A percentile compares a stretch with the other conserved stretches of the same genome.
phyloP scores from a whole-genome alignment of 2,329 filamentous ascomycete species.

The Colletotrichum sp. region DNA sequence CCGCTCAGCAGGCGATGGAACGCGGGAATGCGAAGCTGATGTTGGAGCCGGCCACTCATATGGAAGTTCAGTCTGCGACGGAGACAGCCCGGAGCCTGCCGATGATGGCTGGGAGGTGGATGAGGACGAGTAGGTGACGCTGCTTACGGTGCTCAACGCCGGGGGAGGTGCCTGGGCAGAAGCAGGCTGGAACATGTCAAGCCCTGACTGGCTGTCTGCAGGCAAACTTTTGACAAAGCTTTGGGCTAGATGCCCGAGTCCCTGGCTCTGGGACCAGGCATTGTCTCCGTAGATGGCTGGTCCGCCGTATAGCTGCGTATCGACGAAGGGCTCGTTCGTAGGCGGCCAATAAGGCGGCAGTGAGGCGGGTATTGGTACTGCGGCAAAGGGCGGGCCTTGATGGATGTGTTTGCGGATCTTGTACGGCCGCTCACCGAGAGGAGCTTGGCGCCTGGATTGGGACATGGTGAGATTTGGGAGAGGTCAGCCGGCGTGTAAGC shows the following conservation, averaged over 20 bases:
- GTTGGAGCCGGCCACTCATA: conserved; percentile 24
- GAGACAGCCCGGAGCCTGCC: conserved; percentile 32
- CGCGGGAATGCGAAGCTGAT: conserved; percentile 21
- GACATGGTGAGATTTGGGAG: background rate
- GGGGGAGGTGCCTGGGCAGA: background rate
- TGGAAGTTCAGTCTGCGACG: conserved; percentile 31
- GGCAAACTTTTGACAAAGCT: background rate
- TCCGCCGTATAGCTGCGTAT: background rate
- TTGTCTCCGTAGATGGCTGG: conserved; percentile 6
- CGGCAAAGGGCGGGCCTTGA: background rate
- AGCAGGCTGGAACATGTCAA: background rate
- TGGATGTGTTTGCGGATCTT: background rate
- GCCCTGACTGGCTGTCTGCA: background rate
- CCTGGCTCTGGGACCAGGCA: background rate
- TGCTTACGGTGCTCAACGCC: conserved; percentile 30
- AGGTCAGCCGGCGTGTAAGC: background rate
- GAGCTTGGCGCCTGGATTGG: background rate
- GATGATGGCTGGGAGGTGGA: conserved; percentile 29
- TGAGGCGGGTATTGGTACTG: background rate
- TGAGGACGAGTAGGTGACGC: conserved; percentile 26
- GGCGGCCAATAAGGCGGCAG: conserved; percentile 10
- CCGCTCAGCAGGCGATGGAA: conserved; percentile 27
- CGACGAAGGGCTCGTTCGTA: background rate
- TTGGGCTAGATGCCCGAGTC: background rate
- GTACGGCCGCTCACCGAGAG: background rate